Evolutionary conservation across 2,329 filamentous ascomycete genomes (phyloP), one percentile per base, ranked within the genome.

Genomic region (Leptographium radiaticola): DNA sequence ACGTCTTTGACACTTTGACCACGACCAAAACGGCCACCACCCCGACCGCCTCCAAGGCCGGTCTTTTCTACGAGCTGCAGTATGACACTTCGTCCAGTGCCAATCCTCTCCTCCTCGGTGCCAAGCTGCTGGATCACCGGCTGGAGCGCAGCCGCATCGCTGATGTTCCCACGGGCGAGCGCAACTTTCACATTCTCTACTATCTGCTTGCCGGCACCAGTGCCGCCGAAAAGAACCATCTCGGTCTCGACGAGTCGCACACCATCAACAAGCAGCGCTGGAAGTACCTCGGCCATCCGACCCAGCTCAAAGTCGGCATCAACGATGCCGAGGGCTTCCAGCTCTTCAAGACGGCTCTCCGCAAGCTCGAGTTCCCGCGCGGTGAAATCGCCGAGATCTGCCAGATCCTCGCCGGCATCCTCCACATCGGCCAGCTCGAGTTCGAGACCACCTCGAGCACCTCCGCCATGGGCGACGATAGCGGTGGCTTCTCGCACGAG

Each of bases 341-440:
- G 65, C 84, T 97, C 52, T 97, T 98, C 77, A 97, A 97, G 74
- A 95, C 88, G 1, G 93, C 93, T 1, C 73, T 98, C 49, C 81
- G 90, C 59, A 96, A 95, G 68, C 78, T 98, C 15, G 93, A 97
- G 68, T 97, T 98, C 59, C 87, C 91, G 5, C 81, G 90, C 53
- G 84, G 85, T 56, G 93, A 96, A 63, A 95, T 98, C 64, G 93
- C 93, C 42, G 91, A 96, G 66, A 90, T 98, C 54, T 98, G 93
- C 68, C 93, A 98, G 71, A 80, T 97, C 49, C 75, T 98, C 52
- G 93, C 93, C 36, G 84, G 83, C 61, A 96, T 98, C 60, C 76
- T 98, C n/a, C 93, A 98, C 67, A 90, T 98, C 60, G 93, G 93
- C 33, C 93, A 98, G 71, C 81, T 98, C 3, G 93, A 98, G 62